phyloP scores from a whole-genome alignment of 2,329 filamentous ascomycete genomes.

The Myotisia sp. region DNA sequence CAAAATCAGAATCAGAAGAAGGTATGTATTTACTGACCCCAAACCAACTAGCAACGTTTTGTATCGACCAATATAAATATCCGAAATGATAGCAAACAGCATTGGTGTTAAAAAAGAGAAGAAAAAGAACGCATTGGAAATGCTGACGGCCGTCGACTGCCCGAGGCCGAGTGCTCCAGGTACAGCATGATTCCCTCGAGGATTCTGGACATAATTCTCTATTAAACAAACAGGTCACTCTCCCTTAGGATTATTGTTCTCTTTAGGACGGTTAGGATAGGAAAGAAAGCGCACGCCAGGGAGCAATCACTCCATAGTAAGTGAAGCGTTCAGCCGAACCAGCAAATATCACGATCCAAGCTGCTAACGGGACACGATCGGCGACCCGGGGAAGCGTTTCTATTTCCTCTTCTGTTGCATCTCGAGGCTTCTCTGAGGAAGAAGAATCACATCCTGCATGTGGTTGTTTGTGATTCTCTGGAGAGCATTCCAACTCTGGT shows the following conservation, averaged over 20 bases:
- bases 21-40: constrained; percentile 9
- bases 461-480: too few relatives aligned
- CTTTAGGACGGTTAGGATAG: background rate
- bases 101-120: constrained; percentile 32
- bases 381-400: constrained; percentile 7
- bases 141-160: constrained; percentile 40
- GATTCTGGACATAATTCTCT: constrained; percentile 11
- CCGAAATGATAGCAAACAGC: constrained; percentile 24
- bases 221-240: too few relatives aligned
- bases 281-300: constrained; percentile 5
- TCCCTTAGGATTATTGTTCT: background rate
- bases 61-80: constrained; percentile 28
- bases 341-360: constrained; percentile 5
- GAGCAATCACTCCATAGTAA: constrained; percentile 5
- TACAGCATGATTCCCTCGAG: constrained; percentile 16
- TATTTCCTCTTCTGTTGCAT: constrained; percentile 8
- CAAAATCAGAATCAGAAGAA: background rate
- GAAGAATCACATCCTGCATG: too few relatives aligned
- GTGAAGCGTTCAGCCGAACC: constrained; percentile 7
- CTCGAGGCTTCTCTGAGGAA: too few relatives aligned
- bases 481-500: too few relatives aligned
- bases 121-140: constrained; percentile 44
- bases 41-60: constrained; percentile 22
- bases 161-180: constrained; percentile 43
- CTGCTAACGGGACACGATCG: constrained; percentile 5